Percentiles rank a stretch among this genome's conserved stretches.
Evolutionary conservation across 179 eudicot genomes (phyloP).

Genomic region (Carnegiea gigantea): DNA sequence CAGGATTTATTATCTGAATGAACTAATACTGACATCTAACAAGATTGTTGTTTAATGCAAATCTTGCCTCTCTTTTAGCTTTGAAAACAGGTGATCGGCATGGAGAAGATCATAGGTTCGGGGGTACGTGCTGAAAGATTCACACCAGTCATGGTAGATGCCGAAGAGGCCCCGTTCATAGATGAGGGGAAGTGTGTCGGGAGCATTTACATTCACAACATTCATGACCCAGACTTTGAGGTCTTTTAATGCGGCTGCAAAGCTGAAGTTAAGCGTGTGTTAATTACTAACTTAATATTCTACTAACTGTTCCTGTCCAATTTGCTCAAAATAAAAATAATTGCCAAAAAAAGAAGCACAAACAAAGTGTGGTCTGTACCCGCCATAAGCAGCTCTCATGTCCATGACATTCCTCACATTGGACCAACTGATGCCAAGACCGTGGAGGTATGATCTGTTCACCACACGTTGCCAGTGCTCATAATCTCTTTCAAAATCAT

Average conservation of each 20-base stretch:
- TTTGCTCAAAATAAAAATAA: neutral
- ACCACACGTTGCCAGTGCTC: slow-evolving; percentile 77
- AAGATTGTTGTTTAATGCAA: neutral
- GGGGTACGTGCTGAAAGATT: slow-evolving; percentile 92
- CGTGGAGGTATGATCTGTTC: slow-evolving; percentile 53
- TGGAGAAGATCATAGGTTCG: slow-evolving; percentile 85
- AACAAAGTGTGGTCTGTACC: slow-evolving; percentile 35
- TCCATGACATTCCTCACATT: slow-evolving; percentile 82
- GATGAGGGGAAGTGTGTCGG: slow-evolving; percentile 87
- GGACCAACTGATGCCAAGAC: slow-evolving; percentile 76
- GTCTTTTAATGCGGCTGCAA: slow-evolving; percentile 86
- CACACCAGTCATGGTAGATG: slow-evolving; percentile 95
- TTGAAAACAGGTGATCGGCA: slow-evolving; percentile 83
- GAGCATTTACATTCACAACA: slow-evolving; percentile 74
- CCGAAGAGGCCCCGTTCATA: slow-evolving; percentile 91
- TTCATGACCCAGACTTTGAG: slow-evolving; percentile 78
- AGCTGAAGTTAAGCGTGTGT: slow-evolving; percentile 39
- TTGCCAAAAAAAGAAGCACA: neutral
- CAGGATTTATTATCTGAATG: neutral
- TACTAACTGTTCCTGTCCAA: neutral
- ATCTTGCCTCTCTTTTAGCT: slow-evolving; percentile 53
- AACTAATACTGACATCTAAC: neutral
- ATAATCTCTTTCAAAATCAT: slow-evolving; percentile 63
- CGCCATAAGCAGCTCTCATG: slow-evolving; percentile 94
- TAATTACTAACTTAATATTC: neutral